These are phyloP conservation scores for Syncephalastrum monosporum DNA, from an alignment of 371 early-diverging fungal genomes.

Conservation along the genomic window DNA sequence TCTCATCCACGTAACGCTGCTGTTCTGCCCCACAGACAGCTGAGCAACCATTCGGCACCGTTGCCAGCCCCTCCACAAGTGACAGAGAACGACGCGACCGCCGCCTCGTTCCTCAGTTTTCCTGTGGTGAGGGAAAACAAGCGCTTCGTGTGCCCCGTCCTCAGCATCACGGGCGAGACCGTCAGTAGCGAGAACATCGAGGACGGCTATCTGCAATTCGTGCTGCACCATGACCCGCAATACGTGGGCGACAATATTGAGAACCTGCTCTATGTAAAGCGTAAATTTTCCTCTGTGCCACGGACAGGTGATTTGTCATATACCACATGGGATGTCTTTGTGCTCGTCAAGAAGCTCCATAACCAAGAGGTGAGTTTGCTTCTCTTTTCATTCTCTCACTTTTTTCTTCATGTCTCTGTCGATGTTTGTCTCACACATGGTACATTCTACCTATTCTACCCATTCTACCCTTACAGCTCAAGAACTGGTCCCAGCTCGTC, in stretches of 20 bases:
- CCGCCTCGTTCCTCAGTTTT: not conserved
- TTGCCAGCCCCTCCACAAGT: conserved; percentile 2
- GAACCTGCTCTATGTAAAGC: conserved; percentile 37
- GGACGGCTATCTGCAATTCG: conserved; percentile 50
- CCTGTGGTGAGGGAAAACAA: not conserved
- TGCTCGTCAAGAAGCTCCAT: conserved; percentile 42
- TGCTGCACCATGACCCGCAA: conserved; percentile 36
- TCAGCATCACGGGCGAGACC: conserved; percentile 31
- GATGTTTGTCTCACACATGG: not conserved
- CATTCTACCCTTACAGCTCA: conserved; percentile 26
- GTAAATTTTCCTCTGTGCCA: conserved; percentile 45
- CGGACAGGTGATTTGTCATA: conserved; percentile 45
- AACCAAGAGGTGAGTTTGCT: conserved; percentile 32
- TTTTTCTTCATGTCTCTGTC: not conserved
- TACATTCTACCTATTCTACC: too few relatives aligned
- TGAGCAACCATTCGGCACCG: not conserved
- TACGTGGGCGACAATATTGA: conserved; percentile 40
- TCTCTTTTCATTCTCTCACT: not conserved
- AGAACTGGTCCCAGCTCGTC: conserved; percentile 53
- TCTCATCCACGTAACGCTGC: not conserved
- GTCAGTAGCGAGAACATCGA: conserved; percentile 37
- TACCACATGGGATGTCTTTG: conserved; percentile 49
- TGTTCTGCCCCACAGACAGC: too few relatives aligned
- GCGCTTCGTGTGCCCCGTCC: not conserved
- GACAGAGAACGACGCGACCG: not conserved